Base-by-base conservation (phyloP, 2,329 filamentous ascomycete genomes). In the Diaporthe citriasiana region DNA sequence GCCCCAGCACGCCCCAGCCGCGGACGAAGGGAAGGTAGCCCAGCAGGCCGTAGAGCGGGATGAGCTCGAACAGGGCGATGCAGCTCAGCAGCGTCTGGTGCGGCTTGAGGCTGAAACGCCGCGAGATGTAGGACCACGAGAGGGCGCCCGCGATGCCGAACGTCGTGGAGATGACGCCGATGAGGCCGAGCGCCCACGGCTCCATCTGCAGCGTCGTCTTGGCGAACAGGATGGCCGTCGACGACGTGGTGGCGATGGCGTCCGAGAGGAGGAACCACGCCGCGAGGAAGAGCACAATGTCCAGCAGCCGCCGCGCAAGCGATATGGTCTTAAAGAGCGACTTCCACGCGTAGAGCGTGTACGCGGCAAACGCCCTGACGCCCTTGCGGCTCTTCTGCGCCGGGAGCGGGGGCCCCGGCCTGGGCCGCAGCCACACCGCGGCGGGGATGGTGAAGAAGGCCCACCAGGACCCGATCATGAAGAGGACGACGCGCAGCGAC, bases 261-360 rank as follows among this genome's bases (percentile, higher is more conserved):
- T 99, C 97, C 9, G 94, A 97, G 1, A 99, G 89, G 40, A 99
- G 88, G 81, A 99, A 98, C 97, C 97, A 99, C 8, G 94, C 95
- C 4, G 89, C 91, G 6, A 99, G 89, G 81, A 97, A 97, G 9
- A 96, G 86, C 38, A 94, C 85, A 38, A 96, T 92, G 78, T 97
- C 94, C 68, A 91, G 85, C 9, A 96, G 87, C 15, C 89, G 89
- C 19, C 93, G 88, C 4, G 96, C 95, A 57, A 95, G 89, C 78
- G 91, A 89, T 15, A 95, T 85, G 0, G 97, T 98, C 74, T 92
- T 92, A 77, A 92, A 95, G 0, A 99, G 88, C 3, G 94, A 95
- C 73, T 90, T 92, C 97, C 97, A 99, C 0, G 95, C 93, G 82
- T 94, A 96, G 0, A 87, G 84, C 50, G 98, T 90, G 81, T 98